phyloP scores from a whole-genome alignment of 192 early-diverging fungal species.

The Lunasporangiospora selenospora region DNA sequence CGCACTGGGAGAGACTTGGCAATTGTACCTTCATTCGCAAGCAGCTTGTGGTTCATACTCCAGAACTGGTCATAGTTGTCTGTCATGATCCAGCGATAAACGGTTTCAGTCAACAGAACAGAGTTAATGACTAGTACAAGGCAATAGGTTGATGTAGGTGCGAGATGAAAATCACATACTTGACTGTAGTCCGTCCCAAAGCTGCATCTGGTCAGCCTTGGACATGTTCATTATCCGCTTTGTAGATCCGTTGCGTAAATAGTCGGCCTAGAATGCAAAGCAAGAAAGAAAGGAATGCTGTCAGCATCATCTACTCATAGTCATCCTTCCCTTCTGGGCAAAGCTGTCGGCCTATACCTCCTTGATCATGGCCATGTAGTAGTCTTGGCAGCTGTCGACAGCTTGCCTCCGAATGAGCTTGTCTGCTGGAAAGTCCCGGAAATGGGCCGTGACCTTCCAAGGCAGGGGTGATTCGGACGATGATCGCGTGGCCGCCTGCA shows the following conservation, averaged over 20 bases:
- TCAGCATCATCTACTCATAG: not conserved
- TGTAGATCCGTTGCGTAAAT: slow-evolving; percentile 77
- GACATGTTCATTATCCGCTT: slow-evolving; percentile 87
- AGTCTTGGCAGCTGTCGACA: slow-evolving; percentile 63
- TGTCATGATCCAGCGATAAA: slow-evolving; percentile 17
- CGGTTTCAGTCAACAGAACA: slow-evolving; percentile 18
- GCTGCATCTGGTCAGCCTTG: slow-evolving; percentile 76
- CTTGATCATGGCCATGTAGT: slow-evolving; percentile 88
- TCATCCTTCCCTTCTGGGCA: too few species aligned
- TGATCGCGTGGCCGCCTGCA: slow-evolving; percentile 12
- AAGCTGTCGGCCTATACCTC: slow-evolving; percentile 55
- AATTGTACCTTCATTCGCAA: slow-evolving; percentile 44
- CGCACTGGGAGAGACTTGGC: slow-evolving; percentile 61
- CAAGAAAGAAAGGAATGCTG: not conserved
- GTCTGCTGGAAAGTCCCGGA: slow-evolving; percentile 68
- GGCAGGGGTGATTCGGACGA: slow-evolving; percentile 51
- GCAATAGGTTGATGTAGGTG: not conserved
- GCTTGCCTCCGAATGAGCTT: slow-evolving; percentile 61
- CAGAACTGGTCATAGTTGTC: slow-evolving; percentile 61
- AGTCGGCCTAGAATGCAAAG: slow-evolving; percentile 66
- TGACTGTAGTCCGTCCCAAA: slow-evolving; percentile 73
- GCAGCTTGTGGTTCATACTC: slow-evolving; percentile 64
- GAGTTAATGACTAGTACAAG: slow-evolving; percentile 40
- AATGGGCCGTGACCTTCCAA: slow-evolving; percentile 77
- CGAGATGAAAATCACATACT: slow-evolving; percentile 42